phyloP scores from a whole-genome alignment of 768 basidiomycete genomes.

The Pleurotus giganteus region DNA sequence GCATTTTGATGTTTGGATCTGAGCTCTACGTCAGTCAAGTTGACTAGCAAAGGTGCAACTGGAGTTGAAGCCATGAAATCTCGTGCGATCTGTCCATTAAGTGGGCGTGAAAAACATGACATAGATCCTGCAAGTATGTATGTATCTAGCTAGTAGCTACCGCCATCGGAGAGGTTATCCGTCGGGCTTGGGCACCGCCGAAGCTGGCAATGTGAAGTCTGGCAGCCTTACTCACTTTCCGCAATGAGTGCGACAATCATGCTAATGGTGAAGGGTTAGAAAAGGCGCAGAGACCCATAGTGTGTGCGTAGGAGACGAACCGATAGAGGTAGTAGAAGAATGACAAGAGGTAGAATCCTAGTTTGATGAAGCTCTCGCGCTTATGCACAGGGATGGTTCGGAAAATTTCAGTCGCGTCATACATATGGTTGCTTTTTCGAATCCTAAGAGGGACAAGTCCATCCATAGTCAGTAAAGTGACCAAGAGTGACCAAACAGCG shows the following conservation, averaged over 20 bases:
- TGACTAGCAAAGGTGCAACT: too few relatives aligned
- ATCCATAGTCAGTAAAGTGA: conserved; percentile 8
- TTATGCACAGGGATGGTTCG: conserved; percentile 91
- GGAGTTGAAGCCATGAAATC: too few relatives aligned
- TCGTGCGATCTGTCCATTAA: not conserved
- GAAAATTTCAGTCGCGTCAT: conserved; percentile 99
- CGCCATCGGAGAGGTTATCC: not conserved
- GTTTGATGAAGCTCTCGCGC: conserved; percentile 94
- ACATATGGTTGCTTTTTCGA: conserved; percentile 93
- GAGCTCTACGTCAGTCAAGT: too few relatives aligned
- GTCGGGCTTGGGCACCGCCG: not conserved
- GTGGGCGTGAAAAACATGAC: conserved; percentile 3
- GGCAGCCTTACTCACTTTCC: conserved; percentile 54
- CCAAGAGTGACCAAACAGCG: not conserved
- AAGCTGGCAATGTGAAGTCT: not conserved
- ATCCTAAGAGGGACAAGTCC: conserved; percentile 52
- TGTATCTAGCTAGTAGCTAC: not conserved
- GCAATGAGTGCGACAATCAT: conserved; percentile 89
- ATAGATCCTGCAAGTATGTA: conserved; percentile 1
- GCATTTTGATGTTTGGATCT: too few relatives aligned
- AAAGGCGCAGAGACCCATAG: not conserved
- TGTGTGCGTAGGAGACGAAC: conserved; percentile 39
- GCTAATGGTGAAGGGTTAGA: conserved; percentile 30
- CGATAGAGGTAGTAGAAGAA: conserved; percentile 92
- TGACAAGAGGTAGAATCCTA: conserved; percentile 89